These are phyloP conservation scores for Lentinula raphanica DNA, from an alignment of 768 basidiomycete genomes.

Conservation along the genomic window DNA sequence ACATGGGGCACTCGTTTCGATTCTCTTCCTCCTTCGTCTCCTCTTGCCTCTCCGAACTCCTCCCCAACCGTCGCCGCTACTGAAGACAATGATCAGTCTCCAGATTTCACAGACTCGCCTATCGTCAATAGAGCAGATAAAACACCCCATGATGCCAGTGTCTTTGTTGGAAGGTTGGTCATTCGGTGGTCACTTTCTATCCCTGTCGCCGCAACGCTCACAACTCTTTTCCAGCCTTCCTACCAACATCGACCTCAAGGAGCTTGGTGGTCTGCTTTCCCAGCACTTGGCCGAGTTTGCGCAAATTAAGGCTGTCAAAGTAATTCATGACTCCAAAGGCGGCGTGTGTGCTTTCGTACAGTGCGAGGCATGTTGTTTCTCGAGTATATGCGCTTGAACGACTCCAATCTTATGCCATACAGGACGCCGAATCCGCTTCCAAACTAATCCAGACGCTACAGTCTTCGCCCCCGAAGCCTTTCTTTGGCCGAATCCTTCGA, in stretches of 20 bases:
- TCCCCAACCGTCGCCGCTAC: conserved; percentile 12
- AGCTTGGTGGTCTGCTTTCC: conserved; percentile 55
- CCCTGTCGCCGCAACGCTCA: conserved; percentile 2
- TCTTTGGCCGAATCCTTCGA: conserved; percentile 68
- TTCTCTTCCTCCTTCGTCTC: conserved; percentile 48
- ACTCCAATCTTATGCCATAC: neutral
- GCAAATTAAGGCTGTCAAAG: conserved; percentile 62
- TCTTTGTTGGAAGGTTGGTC: conserved; percentile 78
- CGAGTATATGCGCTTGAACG: neutral
- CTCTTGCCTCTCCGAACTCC: conserved; percentile 25
- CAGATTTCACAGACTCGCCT: conserved; percentile 17
- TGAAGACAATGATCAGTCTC: conserved; percentile 12
- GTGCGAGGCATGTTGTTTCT: conserved; percentile 46
- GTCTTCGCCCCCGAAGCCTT: conserved; percentile 49
- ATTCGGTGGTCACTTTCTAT: neutral
- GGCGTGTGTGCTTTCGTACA: conserved; percentile 84
- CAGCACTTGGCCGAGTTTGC: conserved; percentile 64
- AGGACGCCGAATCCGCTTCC: conserved; percentile 58
- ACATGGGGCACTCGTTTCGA: conserved; percentile 75
- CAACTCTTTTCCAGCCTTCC: conserved; percentile 50
- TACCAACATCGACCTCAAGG: conserved; percentile 56
- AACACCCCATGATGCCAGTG: conserved; percentile 68
- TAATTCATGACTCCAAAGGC: conserved; percentile 71
- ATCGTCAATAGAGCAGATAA: conserved; percentile 36
- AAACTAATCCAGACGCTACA: conserved; percentile 57